Percentiles rank a stretch among this genome's conserved stretches.
Evolutionary conservation across 2,329 filamentous ascomycete genomes (phyloP).

Genomic region (Cladophialophora yegresii): DNA sequence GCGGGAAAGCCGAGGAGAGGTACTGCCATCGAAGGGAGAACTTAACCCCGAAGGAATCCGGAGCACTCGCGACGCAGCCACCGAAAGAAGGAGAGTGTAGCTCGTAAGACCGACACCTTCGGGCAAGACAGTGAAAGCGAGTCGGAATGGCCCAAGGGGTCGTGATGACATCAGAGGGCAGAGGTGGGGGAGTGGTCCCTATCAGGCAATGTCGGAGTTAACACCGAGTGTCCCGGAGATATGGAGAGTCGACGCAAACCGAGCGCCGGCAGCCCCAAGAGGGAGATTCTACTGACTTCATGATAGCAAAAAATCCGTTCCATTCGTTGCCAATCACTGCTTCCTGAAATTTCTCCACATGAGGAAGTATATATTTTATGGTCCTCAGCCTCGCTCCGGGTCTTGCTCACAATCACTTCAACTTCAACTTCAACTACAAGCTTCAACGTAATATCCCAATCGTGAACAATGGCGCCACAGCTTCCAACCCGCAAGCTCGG

Average conservation of each 20-base stretch:
- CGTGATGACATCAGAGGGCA: neutral
- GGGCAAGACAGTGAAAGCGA: neutral
- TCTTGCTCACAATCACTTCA: neutral
- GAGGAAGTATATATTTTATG: neutral
- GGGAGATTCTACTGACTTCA: neutral
- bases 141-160: neutral
- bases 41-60: neutral
- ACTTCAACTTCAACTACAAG: neutral
- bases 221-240: neutral
- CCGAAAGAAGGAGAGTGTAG: neutral
- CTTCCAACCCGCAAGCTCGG: constrained; percentile 38
- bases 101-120: neutral
- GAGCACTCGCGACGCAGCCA: neutral
- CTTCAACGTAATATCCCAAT: neutral
- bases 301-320: neutral
- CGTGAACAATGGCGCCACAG: constrained; percentile 16
- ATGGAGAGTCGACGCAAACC: neutral
- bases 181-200: neutral
- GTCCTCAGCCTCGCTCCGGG: neutral
- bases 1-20: neutral
- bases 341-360: neutral
- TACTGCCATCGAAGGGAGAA: neutral
- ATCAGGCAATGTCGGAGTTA: neutral
- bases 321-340: neutral
- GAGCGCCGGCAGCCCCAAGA: neutral